Evolutionary conservation across 2,329 filamentous ascomycete species (phyloP).

Genomic region (Aspergillus udagawae): DNA sequence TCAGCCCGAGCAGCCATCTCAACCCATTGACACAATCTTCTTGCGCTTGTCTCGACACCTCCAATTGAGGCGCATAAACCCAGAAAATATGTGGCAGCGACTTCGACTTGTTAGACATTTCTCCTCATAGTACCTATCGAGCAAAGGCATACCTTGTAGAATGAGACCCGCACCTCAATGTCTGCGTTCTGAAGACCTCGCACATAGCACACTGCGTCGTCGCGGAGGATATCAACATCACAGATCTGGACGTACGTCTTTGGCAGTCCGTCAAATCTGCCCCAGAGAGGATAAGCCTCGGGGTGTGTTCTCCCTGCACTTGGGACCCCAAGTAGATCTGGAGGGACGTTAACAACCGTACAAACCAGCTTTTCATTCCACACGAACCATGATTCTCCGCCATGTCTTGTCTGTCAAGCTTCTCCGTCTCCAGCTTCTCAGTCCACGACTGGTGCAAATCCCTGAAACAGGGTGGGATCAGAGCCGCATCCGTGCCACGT

Average conservation of each 20-base stretch:
- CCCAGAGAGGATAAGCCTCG: background rate
- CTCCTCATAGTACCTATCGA: background rate
- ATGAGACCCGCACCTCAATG: background rate
- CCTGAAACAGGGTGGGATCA: background rate
- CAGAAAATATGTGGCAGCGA: background rate
- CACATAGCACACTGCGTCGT: slow-evolving; percentile 1
- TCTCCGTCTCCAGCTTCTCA: background rate
- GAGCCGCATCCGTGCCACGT: background rate
- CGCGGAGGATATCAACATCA: slow-evolving; percentile 1
- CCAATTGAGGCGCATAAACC: background rate
- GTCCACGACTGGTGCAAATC: background rate
- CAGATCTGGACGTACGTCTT: slow-evolving; percentile 2
- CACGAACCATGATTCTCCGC: background rate
- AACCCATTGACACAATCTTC: background rate
- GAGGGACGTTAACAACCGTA: background rate
- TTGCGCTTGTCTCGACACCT: background rate
- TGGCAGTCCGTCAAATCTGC: background rate
- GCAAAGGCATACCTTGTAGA: background rate
- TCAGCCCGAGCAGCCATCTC: background rate
- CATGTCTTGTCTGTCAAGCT: background rate
- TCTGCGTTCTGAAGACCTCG: background rate
- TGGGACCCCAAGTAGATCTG: background rate
- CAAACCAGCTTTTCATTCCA: background rate
- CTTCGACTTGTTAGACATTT: background rate
- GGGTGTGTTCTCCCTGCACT: background rate